Percentiles rank a stretch among this genome's conserved stretches.
Evolutionary conservation across 495 filamentous ascomycete species (phyloP).

Genomic region (Aspergillus ostianus): DNA sequence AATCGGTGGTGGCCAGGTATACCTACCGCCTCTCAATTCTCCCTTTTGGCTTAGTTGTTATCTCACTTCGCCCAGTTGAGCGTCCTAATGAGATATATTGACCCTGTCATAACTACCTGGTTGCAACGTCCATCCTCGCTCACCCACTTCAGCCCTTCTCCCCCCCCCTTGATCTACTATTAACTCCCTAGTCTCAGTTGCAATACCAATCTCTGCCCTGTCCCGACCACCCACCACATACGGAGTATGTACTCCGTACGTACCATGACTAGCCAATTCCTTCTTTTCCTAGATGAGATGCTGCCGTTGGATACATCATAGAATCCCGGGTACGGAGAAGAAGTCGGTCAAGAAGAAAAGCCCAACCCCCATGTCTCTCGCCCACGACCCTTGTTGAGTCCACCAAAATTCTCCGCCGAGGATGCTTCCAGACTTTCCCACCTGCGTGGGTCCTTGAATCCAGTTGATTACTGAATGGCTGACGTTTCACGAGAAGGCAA

Average conservation of each 20-base stretch:
- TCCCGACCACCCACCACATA: constrained; percentile 2
- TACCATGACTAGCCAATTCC: background rate
- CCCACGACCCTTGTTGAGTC: constrained; percentile 1
- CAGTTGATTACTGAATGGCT: constrained; percentile 1
- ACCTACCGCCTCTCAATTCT: background rate
- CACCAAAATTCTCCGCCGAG: constrained; percentile 6
- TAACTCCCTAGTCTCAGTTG: constrained; percentile 6
- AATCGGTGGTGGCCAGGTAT: background rate
- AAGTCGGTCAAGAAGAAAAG: constrained; percentile 10
- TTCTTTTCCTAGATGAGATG: background rate
- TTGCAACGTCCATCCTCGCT: background rate
- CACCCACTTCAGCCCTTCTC: background rate
- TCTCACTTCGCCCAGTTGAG: background rate
- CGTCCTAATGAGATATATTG: background rate
- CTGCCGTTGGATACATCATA: constrained; percentile 10
- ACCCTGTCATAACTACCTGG: background rate
- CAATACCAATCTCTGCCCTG: constrained; percentile 2
- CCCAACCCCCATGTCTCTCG: constrained; percentile 9
- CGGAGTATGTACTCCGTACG: constrained; percentile 2
- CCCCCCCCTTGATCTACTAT: constrained; percentile 5
- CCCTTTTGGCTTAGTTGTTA: background rate
- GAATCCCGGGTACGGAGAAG: background rate
- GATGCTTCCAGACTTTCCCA: background rate
- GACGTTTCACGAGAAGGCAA: constrained; percentile 6
- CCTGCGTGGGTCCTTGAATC: background rate